These are phyloP conservation scores for Ogataea glucozyma DNA, from an alignment of 805 yeast genomes.

Conservation along the genomic window DNA sequence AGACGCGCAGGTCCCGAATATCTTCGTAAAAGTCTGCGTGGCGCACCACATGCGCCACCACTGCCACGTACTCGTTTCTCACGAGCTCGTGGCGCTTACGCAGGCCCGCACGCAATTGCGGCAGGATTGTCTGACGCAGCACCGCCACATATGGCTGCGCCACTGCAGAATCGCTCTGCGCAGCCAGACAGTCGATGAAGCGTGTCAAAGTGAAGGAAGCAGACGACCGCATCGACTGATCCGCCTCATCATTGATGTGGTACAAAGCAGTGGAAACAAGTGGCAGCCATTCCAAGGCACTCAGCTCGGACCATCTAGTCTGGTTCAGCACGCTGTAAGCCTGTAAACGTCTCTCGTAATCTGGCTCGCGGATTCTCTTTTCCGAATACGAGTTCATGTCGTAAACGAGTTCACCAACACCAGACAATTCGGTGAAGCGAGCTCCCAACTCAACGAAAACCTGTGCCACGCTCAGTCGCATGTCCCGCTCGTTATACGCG, in stretches of 20 bases:
- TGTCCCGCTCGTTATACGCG: constrained; percentile 55
- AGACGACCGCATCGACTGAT: constrained; percentile 76
- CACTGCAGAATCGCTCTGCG: constrained; percentile 28
- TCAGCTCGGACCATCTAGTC: constrained; percentile 41
- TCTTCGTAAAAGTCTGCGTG: constrained; percentile 45
- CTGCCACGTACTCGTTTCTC: constrained; percentile 68
- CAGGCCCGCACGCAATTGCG: constrained; percentile 66
- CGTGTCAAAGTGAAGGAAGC: constrained; percentile 64
- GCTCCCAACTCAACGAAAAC: constrained; percentile 62
- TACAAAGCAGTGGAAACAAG: constrained; percentile 65
- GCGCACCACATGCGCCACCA: constrained; percentile 64
- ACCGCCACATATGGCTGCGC: constrained; percentile 37
- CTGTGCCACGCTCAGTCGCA: constrained; percentile 60
- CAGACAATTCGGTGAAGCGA: constrained; percentile 43
- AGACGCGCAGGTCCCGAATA: constrained; percentile 63
- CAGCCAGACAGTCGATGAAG: constrained; percentile 59
- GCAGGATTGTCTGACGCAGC: constrained; percentile 58
- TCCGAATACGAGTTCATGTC: constrained; percentile 71
- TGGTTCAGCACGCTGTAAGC: constrained; percentile 72
- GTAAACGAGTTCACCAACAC: constrained; percentile 52
- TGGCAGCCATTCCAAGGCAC: constrained; percentile 75
- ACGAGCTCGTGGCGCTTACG: constrained; percentile 60
- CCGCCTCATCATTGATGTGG: constrained; percentile 75
- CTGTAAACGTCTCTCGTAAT: constrained; percentile 70
- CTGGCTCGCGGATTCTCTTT: constrained; percentile 67